Conservation (phyloP, 2,329 filamentous ascomycete genomes). For the Fusarium proliferatum region DNA sequence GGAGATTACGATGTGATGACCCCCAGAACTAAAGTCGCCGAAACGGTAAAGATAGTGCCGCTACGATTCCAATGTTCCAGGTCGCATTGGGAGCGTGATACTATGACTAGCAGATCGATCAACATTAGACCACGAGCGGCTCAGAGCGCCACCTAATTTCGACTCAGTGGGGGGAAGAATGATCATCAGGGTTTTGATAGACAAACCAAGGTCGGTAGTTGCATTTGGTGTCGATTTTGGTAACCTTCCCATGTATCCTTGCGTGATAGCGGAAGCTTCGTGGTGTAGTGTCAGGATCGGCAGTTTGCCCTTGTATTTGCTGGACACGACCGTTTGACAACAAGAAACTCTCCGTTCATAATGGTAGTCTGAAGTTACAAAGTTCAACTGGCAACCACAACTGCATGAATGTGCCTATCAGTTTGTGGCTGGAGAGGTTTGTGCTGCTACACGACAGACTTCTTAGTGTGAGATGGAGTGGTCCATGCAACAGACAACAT, state of each 20-base stretch:
- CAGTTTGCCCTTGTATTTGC: constrained; percentile 3
- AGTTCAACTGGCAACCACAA: background rate
- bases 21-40: background rate
- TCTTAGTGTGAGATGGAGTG: background rate
- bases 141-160: constrained; percentile 39
- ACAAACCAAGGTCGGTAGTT: constrained; percentile 1
- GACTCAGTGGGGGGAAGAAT: constrained; percentile 13
- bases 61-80: background rate
- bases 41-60: constrained; percentile 1
- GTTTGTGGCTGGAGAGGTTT: background rate
- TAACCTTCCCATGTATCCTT: constrained; percentile 2
- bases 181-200: constrained; percentile 3
- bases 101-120: constrained; percentile 19
- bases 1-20: constrained; percentile 27
- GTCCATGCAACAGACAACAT: background rate
- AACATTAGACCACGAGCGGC: constrained; percentile 4
- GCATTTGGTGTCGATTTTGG: background rate
- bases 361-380: background rate
- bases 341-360: background rate
- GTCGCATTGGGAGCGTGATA: background rate
- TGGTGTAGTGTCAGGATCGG: constrained; percentile 15
- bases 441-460: background rate
- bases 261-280: constrained; percentile 6
- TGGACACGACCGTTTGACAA: background rate
- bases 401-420: constrained; percentile 3